These are phyloP conservation scores for Baudoinia panamericana DNA, from an alignment of 495 filamentous ascomycete genomes.

Conservation along the genomic window DNA sequence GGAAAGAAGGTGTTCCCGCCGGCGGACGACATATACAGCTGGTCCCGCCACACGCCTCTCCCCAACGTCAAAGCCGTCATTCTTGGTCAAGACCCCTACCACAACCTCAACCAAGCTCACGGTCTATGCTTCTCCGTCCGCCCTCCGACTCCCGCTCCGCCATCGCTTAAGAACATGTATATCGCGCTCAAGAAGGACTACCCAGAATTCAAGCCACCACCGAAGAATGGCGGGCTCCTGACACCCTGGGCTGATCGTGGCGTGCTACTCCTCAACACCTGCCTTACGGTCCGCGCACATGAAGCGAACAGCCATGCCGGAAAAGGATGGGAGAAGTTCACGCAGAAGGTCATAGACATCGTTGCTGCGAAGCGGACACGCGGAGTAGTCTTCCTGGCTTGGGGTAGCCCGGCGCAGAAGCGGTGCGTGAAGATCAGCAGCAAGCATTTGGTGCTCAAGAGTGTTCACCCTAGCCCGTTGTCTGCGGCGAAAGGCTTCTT, in stretches of 20 bases:
- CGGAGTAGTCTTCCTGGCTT: slow-evolving; percentile 89
- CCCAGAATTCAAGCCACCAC: slow-evolving; percentile 57
- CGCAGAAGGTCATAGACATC: slow-evolving; percentile 76
- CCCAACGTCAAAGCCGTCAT: slow-evolving; percentile 77
- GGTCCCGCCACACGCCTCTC: slow-evolving; percentile 86
- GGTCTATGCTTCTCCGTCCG: slow-evolving; percentile 90
- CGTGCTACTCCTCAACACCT: slow-evolving; percentile 84
- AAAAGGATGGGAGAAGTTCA: slow-evolving; percentile 85
- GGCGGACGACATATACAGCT: slow-evolving; percentile 80
- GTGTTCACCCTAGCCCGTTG: slow-evolving; percentile 81
- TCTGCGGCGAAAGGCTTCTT: slow-evolving; percentile 67
- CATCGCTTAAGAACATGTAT: slow-evolving; percentile 86
- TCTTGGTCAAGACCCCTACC: slow-evolving; percentile 92
- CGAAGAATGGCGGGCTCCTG: slow-evolving; percentile 64
- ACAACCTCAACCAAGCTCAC: slow-evolving; percentile 90
- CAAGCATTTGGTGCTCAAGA: slow-evolving; percentile 67
- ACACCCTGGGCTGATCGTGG: slow-evolving; percentile 89
- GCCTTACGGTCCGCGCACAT: slow-evolving; percentile 78
- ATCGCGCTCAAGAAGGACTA: slow-evolving; percentile 75
- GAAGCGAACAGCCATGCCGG: slow-evolving; percentile 70
- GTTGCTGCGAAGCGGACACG: slow-evolving; percentile 58
- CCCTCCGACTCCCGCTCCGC: slow-evolving; percentile 73
- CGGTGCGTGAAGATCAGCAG: slow-evolving; percentile 58
- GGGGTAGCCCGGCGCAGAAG: slow-evolving; percentile 71
- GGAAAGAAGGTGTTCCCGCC: slow-evolving; percentile 75